These are phyloP conservation scores for Exophiala aquamarina DNA, from an alignment of 2,329 filamentous ascomycete species.

Conservation along the genomic window DNA sequence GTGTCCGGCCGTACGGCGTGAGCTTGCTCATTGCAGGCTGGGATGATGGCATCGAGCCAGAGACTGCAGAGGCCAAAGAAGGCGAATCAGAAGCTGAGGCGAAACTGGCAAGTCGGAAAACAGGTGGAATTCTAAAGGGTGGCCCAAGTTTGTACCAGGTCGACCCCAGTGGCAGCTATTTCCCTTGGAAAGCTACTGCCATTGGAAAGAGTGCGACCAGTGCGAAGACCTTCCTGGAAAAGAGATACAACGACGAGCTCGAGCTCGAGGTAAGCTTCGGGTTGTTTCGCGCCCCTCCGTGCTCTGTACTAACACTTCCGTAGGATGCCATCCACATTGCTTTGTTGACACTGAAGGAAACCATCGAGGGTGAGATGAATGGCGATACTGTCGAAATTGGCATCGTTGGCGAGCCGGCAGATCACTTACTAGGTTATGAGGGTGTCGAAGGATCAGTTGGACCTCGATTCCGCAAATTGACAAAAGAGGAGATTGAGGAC, in stretches of 20 bases:
- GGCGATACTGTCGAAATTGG: slow-evolving; percentile 98
- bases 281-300: neutral
- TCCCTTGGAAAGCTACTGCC: slow-evolving; percentile 98
- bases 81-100: slow-evolving; percentile 58
- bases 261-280: slow-evolving; percentile 68
- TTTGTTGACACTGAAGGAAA: slow-evolving; percentile 95
- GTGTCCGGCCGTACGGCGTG: slow-evolving; percentile 95
- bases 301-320: slow-evolving; percentile 9
- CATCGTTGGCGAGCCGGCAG: slow-evolving; percentile 93
- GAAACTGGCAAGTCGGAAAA: slow-evolving; percentile 83
- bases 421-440: slow-evolving; percentile 88
- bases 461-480: slow-evolving; percentile 90
- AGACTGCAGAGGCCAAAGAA: slow-evolving; percentile 64
- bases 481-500: slow-evolving; percentile 97
- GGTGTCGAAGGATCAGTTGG: slow-evolving; percentile 82
- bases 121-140: slow-evolving; percentile 90
- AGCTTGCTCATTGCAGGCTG: slow-evolving; percentile 93
- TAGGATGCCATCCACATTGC: slow-evolving; percentile 94
- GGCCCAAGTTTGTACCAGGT: slow-evolving; percentile 98
- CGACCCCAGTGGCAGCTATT: slow-evolving; percentile 97
- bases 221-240: slow-evolving; percentile 98
- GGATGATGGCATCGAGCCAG: slow-evolving; percentile 94
- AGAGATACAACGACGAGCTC: slow-evolving; percentile 94
- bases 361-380: slow-evolving; percentile 99
- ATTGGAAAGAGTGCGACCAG: slow-evolving; percentile 98